These are phyloP conservation scores for Aspergillus sp. DNA, from an alignment of 2,329 filamentous ascomycete genomes.

Conservation along the genomic window DNA sequence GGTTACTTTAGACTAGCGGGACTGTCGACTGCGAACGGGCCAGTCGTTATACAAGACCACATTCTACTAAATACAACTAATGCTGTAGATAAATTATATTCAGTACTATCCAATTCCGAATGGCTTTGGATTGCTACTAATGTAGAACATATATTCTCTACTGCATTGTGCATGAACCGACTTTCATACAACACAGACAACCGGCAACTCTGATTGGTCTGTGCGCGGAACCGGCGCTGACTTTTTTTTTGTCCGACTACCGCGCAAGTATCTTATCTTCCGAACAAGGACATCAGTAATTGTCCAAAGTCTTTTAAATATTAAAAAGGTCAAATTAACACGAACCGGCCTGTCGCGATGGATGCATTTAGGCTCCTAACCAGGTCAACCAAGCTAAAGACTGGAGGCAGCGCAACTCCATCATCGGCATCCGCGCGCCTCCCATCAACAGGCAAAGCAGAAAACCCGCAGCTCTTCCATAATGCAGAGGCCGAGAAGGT, in stretches of 20 bases:
- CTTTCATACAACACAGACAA: not conserved
- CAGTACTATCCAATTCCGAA: no score
- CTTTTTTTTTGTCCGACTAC: constrained; percentile 20
- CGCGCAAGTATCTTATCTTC: not conserved
- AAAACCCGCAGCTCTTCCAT: constrained; percentile 33
- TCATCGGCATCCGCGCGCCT: constrained; percentile 22
- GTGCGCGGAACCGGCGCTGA: constrained; percentile 15
- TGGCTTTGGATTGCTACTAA: no score
- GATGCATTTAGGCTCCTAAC: constrained; percentile 42
- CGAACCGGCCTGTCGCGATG: constrained; percentile 23
- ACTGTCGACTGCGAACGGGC: no score
- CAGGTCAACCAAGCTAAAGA: constrained; percentile 38
- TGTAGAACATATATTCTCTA: no score
- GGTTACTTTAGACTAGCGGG: no score
- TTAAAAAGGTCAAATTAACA: not conserved
- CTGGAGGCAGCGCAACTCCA: constrained; percentile 19
- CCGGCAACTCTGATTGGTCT: constrained; percentile 26
- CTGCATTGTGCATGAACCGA: not conserved
- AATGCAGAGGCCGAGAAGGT: constrained; percentile 23
- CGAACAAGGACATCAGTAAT: not conserved
- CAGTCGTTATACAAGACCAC: no score
- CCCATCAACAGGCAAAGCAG: constrained; percentile 36
- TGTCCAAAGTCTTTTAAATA: not conserved
- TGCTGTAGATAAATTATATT: no score
- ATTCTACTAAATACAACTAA: no score